Evolutionary conservation across 768 basidiomycete genomes (phyloP), one percentile per base, ranked within the genome.

Genomic region (Leccinum sublutescens): DNA sequence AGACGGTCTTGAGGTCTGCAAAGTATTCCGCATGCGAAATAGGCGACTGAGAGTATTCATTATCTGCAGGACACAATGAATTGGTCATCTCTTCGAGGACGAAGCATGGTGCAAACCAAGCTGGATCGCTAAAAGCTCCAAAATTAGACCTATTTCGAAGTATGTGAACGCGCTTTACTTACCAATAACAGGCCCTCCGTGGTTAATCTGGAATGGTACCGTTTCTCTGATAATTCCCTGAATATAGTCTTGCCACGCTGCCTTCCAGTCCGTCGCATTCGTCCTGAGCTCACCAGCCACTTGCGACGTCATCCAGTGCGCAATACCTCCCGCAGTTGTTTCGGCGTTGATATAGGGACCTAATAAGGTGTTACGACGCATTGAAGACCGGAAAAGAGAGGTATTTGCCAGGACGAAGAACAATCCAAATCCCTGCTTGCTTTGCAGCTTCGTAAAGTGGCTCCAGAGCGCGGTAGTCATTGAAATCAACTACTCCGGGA

Each of bases 151-250:
- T 3, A 40, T 19, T 11, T 5, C 1, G n/a, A 50, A 15, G 10
- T 12, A 49, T 19, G 38, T 10, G 31, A 49, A 45, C 36, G 48
- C 43, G 36, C 4, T 33, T 17, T 14, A 69, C 82, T 43, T 60
- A 85, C 87, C 85, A 50, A 91, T 87, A 19, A 93, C 83, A 21
- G 91, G 88, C 12, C 91, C 91, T 21, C 88, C 90, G 12, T 78
- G 71, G 10, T 78, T 84, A 50, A 93, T 84, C 66, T 93, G 90
- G 63, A 89, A 82, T 0, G 83, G 82, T 0, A 71, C 77, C 1
- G 87, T 85, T 43, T 81, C 79, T 4, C 79, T 64, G 59, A 88
- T 86, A 54, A 93, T 81, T 4, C 79, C 85, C 50, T 83, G 77
- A 23, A 93, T 82, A 64, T 93, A 93, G 9, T 78, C 82, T 61